phyloP scores from a whole-genome alignment of 78 protist genomes.

The Protostelium mycophagum region DNA sequence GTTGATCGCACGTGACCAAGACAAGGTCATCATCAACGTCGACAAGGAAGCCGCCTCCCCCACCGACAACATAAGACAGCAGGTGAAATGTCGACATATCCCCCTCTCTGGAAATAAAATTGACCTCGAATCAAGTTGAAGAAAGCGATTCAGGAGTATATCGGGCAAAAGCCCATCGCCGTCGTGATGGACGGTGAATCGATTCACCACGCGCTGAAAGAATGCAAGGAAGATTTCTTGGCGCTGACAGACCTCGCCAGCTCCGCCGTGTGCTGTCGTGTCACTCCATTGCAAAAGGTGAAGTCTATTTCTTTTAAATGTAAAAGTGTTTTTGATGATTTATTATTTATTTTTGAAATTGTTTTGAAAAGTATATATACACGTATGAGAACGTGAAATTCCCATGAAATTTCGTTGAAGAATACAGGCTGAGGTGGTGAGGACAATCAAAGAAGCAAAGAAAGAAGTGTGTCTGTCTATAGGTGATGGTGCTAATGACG shows the following conservation, averaged over 20 bases:
- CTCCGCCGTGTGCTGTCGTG: constrained; percentile 83
- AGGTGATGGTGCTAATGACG: constrained; percentile 94
- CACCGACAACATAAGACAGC: not conserved
- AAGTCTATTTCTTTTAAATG: not conserved
- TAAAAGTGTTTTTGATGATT: not conserved
- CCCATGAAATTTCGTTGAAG: too few relatives aligned
- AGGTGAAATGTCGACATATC: too few relatives aligned
- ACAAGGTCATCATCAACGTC: constrained; percentile 47
- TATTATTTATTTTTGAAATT: too few relatives aligned
- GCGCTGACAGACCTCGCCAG: constrained; percentile 61
- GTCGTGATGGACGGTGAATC: constrained; percentile 67
- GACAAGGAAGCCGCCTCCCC: constrained; percentile 10
- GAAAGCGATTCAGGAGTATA: not conserved
- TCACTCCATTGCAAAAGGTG: constrained; percentile 85
- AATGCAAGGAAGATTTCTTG: constrained; percentile 64
- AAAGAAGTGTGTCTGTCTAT: constrained; percentile 67
- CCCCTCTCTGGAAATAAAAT: too few relatives aligned
- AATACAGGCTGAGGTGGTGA: constrained; percentile 64
- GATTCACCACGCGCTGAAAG: constrained; percentile 24
- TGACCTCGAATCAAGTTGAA: too few relatives aligned
- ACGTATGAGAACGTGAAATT: too few relatives aligned
- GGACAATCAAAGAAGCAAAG: constrained; percentile 27
- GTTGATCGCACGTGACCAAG: constrained; percentile 48
- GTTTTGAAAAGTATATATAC: too few relatives aligned
- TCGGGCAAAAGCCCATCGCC: not conserved